Conservation (phyloP, 768 basidiomycete species). For the Leccinum truebloodii region DNA sequence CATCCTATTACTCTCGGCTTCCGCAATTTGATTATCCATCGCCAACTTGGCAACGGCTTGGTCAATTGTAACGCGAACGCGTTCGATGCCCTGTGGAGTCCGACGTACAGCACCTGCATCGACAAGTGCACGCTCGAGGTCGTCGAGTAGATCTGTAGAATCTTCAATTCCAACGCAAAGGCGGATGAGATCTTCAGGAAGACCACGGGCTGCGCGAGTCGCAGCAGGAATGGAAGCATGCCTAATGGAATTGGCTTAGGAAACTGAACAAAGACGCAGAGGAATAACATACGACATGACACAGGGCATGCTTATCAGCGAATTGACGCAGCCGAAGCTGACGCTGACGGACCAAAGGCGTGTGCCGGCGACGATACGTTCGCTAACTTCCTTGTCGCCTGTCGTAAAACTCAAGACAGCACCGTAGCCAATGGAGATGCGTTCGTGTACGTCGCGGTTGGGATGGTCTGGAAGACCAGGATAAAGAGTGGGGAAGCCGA, state of each 20-base stretch:
- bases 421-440: slow-evolving; percentile 88
- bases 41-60: slow-evolving; percentile 72
- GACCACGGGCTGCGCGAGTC: slow-evolving; percentile 90
- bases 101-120: slow-evolving; percentile 85
- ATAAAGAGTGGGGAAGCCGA: slow-evolving; percentile 92
- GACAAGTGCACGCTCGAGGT: slow-evolving; percentile 89
- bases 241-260: slow-evolving; percentile 32
- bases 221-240: slow-evolving; percentile 98
- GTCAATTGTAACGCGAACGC: slow-evolving; percentile 50
- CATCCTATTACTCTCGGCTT: neutral
- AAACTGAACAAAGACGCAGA: neutral
- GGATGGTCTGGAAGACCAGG: slow-evolving; percentile 86
- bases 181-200: slow-evolving; percentile 98
- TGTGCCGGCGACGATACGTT: slow-evolving; percentile 89
- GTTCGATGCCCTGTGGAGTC: slow-evolving; percentile 42
- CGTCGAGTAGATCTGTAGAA: slow-evolving; percentile 87
- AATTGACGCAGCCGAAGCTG: slow-evolving; percentile 97
- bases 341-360: slow-evolving; percentile 97
- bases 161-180: slow-evolving; percentile 99
- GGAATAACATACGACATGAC: slow-evolving; percentile 89
- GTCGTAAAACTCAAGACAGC: slow-evolving; percentile 96
- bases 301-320: slow-evolving; percentile 98
- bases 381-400: slow-evolving; percentile 85
- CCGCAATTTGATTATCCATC: slow-evolving; percentile 30
- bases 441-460: slow-evolving; percentile 82